phyloP scores from a whole-genome alignment of 1,284 basidiomycete genomes.

The Leccinum fuscescens region DNA sequence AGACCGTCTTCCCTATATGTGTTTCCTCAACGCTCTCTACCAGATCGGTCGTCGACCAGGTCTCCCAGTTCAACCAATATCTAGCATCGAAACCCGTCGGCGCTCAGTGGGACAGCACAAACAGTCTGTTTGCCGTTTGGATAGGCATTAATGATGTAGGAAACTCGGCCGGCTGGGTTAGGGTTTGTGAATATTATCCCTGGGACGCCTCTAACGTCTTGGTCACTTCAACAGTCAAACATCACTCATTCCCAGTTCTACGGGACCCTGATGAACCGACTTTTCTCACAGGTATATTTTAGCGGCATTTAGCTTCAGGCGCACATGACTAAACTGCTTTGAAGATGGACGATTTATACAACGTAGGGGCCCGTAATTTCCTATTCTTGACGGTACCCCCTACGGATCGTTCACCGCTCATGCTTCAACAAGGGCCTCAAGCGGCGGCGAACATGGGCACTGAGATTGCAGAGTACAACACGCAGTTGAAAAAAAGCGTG shows the following conservation, averaged over 20 bases:
- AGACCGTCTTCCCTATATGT: not conserved
- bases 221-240: conserved; percentile 35
- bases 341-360: conserved; percentile 54
- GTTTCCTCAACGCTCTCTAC: not conserved
- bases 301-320: conserved; percentile 39
- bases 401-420: conserved; percentile 55
- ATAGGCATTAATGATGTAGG: conserved; percentile 68
- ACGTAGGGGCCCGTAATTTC: conserved; percentile 57
- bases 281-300: conserved; percentile 51
- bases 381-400: conserved; percentile 67
- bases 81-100: conserved; percentile 50
- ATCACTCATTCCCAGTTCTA: conserved; percentile 53
- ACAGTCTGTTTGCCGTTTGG: conserved; percentile 53
- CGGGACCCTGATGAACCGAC: conserved; percentile 47
- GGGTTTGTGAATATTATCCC: conserved; percentile 9
- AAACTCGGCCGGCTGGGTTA: conserved; percentile 53
- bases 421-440: conserved; percentile 38
- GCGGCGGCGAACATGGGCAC: conserved; percentile 38
- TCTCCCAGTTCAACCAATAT: conserved; percentile 52
- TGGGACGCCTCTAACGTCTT: not conserved
- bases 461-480: conserved; percentile 51
- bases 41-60: conserved; percentile 61
- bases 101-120: conserved; percentile 42
- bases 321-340: conserved; percentile 41
- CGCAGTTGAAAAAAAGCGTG: conserved; percentile 41